These are phyloP conservation scores for Starmerella stigmatis DNA, from an alignment of 805 yeast genomes.

Conservation along the genomic window DNA sequence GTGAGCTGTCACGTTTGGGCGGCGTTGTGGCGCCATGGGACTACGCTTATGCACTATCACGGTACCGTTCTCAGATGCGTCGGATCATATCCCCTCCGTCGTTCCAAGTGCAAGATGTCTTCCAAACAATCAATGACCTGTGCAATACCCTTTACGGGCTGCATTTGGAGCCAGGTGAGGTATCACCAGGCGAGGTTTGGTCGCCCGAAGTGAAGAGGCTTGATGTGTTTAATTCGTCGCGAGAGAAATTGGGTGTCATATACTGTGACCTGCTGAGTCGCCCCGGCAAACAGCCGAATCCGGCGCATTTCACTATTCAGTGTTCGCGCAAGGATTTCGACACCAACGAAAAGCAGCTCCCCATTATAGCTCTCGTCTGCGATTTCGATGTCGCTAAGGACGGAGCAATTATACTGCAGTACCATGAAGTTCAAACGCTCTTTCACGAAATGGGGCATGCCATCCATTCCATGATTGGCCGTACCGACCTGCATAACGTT, in stretches of 20 bases:
- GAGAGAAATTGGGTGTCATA: conserved; percentile 63
- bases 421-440: conserved; percentile 80
- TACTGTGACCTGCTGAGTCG: conserved; percentile 83
- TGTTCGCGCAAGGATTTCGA: conserved; percentile 65
- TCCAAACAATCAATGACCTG: conserved; percentile 67
- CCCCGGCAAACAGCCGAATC: conserved; percentile 62
- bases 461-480: conserved; percentile 92
- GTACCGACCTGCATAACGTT: conserved; percentile 79
- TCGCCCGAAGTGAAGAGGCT: conserved; percentile 71
- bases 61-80: conserved; percentile 27
- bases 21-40: conserved; percentile 64
- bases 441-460: conserved; percentile 99
- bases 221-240: conserved; percentile 48
- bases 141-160: conserved; percentile 69
- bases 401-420: conserved; percentile 36
- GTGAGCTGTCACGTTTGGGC: conserved; percentile 44
- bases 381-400: conserved; percentile 43
- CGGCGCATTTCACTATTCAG: conserved; percentile 92
- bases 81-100: conserved; percentile 40
- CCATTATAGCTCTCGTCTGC: conserved; percentile 82
- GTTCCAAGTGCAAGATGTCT: conserved; percentile 75
- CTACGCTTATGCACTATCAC: conserved; percentile 53
- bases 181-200: conserved; percentile 76
- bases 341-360: conserved; percentile 49
- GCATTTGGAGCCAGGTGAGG: conserved; percentile 53